Percentiles rank a stretch among this genome's conserved stretches.
Conservation (phyloP, 164 flowering plant genomes). For the Piper betle region DNA sequence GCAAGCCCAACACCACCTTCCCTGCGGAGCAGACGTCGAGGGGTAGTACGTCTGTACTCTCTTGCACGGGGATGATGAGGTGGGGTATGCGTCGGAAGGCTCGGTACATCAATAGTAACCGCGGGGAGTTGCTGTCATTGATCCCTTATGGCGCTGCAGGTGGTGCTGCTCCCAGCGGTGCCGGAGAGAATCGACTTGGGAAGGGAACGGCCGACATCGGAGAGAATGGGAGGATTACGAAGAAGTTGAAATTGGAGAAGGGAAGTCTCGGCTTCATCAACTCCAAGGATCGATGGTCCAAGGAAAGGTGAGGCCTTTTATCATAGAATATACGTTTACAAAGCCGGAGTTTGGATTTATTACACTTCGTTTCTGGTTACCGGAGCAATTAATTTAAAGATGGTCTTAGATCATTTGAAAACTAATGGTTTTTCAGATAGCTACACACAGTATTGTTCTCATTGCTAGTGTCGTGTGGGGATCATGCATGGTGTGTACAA, state of each 20-base stretch:
- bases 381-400: too few relatives aligned
- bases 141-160: neutral
- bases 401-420: too few relatives aligned
- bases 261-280: neutral
- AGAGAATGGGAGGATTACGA: constrained; percentile 8
- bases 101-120: constrained; percentile 24
- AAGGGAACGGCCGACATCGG: constrained; percentile 19
- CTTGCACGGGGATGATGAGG: constrained; percentile 18
- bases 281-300: constrained; percentile 61
- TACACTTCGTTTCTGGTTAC: too few relatives aligned
- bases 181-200: constrained; percentile 1
- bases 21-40: neutral
- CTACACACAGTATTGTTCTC: too few relatives aligned
- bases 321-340: too few relatives aligned
- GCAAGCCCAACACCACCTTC: neutral
- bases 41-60: neutral
- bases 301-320: constrained; percentile 58
- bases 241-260: constrained; percentile 6
- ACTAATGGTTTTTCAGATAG: too few relatives aligned
- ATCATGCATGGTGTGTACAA: too few relatives aligned
- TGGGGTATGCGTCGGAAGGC: constrained; percentile 55
- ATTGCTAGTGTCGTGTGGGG: neutral
- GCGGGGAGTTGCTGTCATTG: constrained; percentile 4
- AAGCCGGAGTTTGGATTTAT: too few relatives aligned
- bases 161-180: too few relatives aligned